phyloP scores from a whole-genome alignment of 306 rosid species.

The Sechiopsis laciniata region DNA sequence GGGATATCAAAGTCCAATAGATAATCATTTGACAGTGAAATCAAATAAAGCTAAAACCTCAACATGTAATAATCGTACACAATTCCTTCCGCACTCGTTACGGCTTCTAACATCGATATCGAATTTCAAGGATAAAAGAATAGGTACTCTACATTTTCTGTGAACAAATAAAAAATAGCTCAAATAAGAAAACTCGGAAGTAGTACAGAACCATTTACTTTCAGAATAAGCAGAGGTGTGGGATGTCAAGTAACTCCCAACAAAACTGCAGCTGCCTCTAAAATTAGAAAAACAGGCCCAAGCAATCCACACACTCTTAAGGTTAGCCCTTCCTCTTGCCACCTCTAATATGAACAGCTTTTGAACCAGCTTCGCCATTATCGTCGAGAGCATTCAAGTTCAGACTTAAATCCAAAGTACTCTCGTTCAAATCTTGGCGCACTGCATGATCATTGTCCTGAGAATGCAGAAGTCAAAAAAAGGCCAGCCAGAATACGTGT shows the following conservation, averaged over 20 bases:
- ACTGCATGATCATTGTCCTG: conserved; percentile 59
- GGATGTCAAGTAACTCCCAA: conserved; percentile 5
- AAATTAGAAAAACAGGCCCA: neutral
- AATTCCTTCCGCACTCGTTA: neutral
- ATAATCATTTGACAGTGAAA: neutral
- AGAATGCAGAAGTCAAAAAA: conserved; percentile 19
- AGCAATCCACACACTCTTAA: neutral
- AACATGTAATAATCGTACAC: conserved; percentile 11
- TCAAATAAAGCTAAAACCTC: neutral
- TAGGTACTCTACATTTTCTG: neutral
- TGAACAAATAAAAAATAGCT: conserved; percentile 12
- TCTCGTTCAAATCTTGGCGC: conserved; percentile 91
- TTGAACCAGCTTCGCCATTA: conserved; percentile 46
- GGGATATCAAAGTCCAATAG: neutral
- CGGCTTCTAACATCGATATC: neutral
- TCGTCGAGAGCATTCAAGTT: conserved; percentile 66
- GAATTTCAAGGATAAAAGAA: neutral
- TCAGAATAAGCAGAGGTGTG: conserved; percentile 3
- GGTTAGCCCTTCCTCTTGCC: conserved; percentile 33
- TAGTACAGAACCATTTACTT: neutral
- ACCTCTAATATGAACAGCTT: conserved; percentile 46
- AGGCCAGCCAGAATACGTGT: neutral
- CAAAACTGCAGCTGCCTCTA: conserved; percentile 7
- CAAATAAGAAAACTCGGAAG: neutral
- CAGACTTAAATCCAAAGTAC: conserved; percentile 84